Evolutionary conservation across 345 rosid genomes (phyloP).

Genomic region (Draba incana): DNA sequence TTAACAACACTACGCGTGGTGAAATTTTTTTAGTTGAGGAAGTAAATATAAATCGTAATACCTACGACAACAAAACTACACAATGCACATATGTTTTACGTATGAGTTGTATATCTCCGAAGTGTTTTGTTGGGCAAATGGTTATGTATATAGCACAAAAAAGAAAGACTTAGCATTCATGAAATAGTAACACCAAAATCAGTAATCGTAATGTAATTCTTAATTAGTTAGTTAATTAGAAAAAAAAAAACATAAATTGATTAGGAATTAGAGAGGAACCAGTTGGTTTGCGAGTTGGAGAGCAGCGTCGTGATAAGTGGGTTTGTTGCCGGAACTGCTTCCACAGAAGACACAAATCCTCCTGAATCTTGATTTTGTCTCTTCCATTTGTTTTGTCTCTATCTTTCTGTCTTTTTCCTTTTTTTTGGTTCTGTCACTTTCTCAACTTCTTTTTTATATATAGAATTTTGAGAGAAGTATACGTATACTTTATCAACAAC

Average conservation of each 20-base stretch:
- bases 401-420: conserved; percentile 34
- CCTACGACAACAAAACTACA: not conserved
- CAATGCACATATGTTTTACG: conserved; percentile 10
- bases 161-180: not conserved
- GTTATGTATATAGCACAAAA: not conserved
- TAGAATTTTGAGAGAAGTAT: conserved; percentile 8
- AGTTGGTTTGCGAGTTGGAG: conserved; percentile 39
- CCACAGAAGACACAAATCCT: conserved; percentile 47
- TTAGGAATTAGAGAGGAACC: conserved; percentile 28
- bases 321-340: conserved; percentile 43
- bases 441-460: conserved; percentile 4
- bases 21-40: not conserved
- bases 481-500: no score
- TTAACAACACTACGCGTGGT: not conserved
- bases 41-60: not conserved
- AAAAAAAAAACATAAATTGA: not conserved
- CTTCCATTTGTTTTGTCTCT: conserved; percentile 32
- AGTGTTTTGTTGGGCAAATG: not conserved
- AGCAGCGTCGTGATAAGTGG: conserved; percentile 46
- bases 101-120: not conserved
- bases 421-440: conserved; percentile 35
- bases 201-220: not conserved
- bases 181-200: not conserved
- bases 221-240: not conserved
- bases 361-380: conserved; percentile 43